Conservation (phyloP, 441 rosid species). For the Melastoma candidum region DNA sequence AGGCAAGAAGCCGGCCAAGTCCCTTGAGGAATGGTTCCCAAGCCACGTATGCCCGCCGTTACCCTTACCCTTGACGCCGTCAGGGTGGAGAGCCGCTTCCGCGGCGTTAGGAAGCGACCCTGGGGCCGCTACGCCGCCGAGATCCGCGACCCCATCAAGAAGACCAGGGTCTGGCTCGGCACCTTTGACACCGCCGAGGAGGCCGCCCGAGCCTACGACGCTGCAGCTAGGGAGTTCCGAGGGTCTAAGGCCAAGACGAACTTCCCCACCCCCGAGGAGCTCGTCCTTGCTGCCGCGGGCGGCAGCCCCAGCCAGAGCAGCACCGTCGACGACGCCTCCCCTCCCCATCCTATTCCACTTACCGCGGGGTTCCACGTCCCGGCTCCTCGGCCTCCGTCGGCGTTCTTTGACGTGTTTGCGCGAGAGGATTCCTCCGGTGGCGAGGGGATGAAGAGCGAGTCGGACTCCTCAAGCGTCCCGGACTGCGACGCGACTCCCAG, state of each 20-base stretch:
- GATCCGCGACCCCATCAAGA: constrained; percentile 19
- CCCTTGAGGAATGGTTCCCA: constrained; percentile 9
- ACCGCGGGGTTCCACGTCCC: too few relatives aligned
- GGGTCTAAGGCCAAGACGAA: constrained; percentile 18
- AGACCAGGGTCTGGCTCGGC: constrained; percentile 20
- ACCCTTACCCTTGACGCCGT: not conserved
- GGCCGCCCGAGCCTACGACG: constrained; percentile 17
- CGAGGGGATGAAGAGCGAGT: too few relatives aligned
- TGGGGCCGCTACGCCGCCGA: constrained; percentile 21
- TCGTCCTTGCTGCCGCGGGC: constrained; percentile 2
- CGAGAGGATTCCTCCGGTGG: too few relatives aligned
- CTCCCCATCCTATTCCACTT: not conserved
- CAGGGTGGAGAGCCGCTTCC: constrained; percentile 16
- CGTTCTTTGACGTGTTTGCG: too few relatives aligned
- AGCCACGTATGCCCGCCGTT: constrained; percentile 6
- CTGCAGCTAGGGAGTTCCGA: constrained; percentile 15
- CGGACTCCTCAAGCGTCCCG: too few relatives aligned
- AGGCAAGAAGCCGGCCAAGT: not conserved
- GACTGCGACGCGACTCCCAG: too few relatives aligned
- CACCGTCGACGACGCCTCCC: constrained; percentile 14
- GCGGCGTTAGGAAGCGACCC: constrained; percentile 18
- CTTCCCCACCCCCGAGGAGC: constrained; percentile 14
- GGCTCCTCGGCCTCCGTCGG: too few relatives aligned
- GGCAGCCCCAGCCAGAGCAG: constrained; percentile 21
- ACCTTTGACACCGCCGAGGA: constrained; percentile 17